Base-by-base conservation (phyloP, 768 basidiomycete genomes). In the Chalciporus sphaerocephalus region DNA sequence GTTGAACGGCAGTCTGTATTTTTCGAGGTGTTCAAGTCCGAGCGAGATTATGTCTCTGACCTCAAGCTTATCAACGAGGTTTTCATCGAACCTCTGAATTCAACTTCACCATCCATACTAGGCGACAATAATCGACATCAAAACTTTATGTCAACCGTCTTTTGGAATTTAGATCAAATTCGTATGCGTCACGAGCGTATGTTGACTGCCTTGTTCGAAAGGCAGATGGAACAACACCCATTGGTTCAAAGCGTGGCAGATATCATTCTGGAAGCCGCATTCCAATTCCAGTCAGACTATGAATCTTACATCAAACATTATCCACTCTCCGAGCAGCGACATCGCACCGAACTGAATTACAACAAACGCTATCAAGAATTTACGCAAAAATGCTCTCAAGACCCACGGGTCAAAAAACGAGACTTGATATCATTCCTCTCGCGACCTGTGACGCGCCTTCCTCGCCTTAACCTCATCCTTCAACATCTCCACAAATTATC, bases 11-110 rank as follows among this genome's bases (percentile, higher is more conserved):
- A 97, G 62, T 87, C 82, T 20, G 80, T 83, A 30, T 75, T 99
- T 6, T 94, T 93, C 54, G 94, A 98, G 61, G 68, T 95, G 18
- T 83, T 97, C 65, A 85, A 90, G 63, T 83, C 86, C 0, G 96
- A 99, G 68, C 76, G 83, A 51, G 85, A 92, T 48, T 97, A 96
- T 61, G 85, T 92, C 10, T 64, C 76, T 23, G 95, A 97, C 66
- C 66, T 99, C 39, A 74, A 82, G 58, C 63, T 83, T 47, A 68
- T 87, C 52, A 67, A 80, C 68, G 75, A 88, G 61, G 76, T 92
- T 4, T 96, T 85, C 62, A 76, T 93, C 30, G 72, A 78, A 13
- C 80, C 82, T 2, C 68, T 98, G 10, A 66, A 70, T 18, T 66
- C 72, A 10, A 73, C 83, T 4, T 62, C 77, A 7, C 86, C 90